Conservation (phyloP, 2,329 filamentous ascomycete genomes). For the Cercospora berteroae region DNA sequence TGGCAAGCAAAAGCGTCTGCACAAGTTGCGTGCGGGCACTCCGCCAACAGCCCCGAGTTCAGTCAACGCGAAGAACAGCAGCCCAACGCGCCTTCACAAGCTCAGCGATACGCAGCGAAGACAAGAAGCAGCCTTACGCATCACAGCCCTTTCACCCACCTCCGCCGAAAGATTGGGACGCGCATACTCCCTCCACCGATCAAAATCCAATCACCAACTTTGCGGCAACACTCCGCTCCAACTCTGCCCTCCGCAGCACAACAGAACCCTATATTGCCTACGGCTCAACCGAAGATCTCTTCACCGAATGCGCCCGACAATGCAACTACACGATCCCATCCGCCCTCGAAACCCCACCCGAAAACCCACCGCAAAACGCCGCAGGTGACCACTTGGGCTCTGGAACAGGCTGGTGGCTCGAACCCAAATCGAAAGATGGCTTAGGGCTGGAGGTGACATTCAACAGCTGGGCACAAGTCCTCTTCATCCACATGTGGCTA, state of each 20-base stretch:
- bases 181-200: slow-evolving; percentile 14
- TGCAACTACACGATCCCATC: slow-evolving; percentile 76
- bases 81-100: slow-evolving; percentile 6
- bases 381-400: slow-evolving; percentile 80
- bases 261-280: slow-evolving; percentile 75
- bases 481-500: slow-evolving; percentile 94
- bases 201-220: slow-evolving; percentile 26
- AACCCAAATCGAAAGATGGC: slow-evolving; percentile 41
- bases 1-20: slow-evolving; percentile 29
- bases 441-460: slow-evolving; percentile 82
- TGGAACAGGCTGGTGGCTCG: slow-evolving; percentile 76
- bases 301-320: slow-evolving; percentile 69
- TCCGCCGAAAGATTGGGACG: slow-evolving; percentile 15
- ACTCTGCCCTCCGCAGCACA: slow-evolving; percentile 39
- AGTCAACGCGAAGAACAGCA: not conserved
- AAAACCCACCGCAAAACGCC: slow-evolving; percentile 66
- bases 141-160: slow-evolving; percentile 17
- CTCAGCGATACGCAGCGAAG: slow-evolving; percentile 12
- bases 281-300: slow-evolving; percentile 73
- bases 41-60: slow-evolving; percentile 18
- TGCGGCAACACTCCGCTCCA: slow-evolving; percentile 28
- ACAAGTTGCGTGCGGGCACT: slow-evolving; percentile 28
- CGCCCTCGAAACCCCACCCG: slow-evolving; percentile 59
- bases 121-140: slow-evolving; percentile 12
- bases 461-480: slow-evolving; percentile 92